phyloP scores from a whole-genome alignment of 441 rosid species.

The Biscutella laevigata region DNA sequence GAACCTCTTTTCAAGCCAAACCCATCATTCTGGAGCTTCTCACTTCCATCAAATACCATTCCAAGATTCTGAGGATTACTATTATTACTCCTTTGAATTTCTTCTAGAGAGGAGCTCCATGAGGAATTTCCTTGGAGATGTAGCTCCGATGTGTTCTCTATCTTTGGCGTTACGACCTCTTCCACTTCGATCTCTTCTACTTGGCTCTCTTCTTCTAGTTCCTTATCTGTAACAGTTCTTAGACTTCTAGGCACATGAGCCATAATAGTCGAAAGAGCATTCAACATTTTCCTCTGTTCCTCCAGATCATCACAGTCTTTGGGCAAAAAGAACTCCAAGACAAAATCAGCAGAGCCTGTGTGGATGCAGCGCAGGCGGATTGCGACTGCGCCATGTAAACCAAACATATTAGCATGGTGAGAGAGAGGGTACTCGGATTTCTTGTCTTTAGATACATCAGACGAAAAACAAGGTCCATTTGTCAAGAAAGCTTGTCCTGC shows the following conservation, averaged over 20 bases:
- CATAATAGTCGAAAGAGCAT: conserved; percentile 55
- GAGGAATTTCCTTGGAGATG: conserved; percentile 32
- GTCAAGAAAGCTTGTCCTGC: conserved; percentile 75
- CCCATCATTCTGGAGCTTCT: no score
- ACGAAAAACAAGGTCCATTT: conserved; percentile 71
- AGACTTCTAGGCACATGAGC: conserved; percentile 52
- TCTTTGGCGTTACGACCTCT: conserved; percentile 23
- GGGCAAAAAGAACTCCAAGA: conserved; percentile 88
- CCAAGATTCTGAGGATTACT: conserved; percentile 25
- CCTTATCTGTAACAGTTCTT: conserved; percentile 65
- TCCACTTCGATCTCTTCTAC: conserved; percentile 33
- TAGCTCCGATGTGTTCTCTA: conserved; percentile 21
- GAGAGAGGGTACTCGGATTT: conserved; percentile 80
- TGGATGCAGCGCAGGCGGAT: conserved; percentile 65
- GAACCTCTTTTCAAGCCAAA: no score
- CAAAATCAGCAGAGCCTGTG: conserved; percentile 62
- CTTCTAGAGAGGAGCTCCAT: conserved; percentile 23
- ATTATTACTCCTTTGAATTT: conserved; percentile 26
- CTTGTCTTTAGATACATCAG: conserved; percentile 52
- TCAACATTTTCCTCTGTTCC: conserved; percentile 64
- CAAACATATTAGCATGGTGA: conserved; percentile 83
- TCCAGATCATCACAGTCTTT: conserved; percentile 41
- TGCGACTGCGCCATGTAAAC: conserved; percentile 69
- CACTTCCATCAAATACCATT: conserved; percentile 2
- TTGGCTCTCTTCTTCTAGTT: conserved; percentile 60